Evolutionary conservation across 345 rosid genomes (phyloP), one percentile per base, ranked within the genome.

Genomic region (Raphanus sativus): DNA sequence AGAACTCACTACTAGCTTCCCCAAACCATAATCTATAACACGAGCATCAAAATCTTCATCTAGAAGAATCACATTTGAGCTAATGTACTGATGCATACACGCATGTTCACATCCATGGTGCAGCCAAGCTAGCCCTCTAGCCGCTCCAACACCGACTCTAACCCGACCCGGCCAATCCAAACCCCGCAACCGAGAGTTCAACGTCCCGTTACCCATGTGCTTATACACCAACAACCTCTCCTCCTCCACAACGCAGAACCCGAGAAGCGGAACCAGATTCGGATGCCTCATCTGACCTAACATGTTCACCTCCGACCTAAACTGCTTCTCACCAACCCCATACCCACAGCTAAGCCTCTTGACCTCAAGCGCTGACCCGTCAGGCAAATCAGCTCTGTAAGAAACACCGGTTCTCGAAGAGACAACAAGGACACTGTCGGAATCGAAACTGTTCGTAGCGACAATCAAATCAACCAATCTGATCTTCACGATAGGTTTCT

Each of bases 111-210:
- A 83, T n/a, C 87, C 89, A 65, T 83, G 87, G 73, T 89, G 89
- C 42, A 89, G 74, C 92, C 90, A 89, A 70, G 88, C 90, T 25
- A 87, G 70, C 5, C 92, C 92, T 81, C 88, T 77, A 8, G 90
- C 87, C 0, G 89, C 87, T 52, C 92, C 90, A 16, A 86, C 69
- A 24, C 86, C 84, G 33, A 88, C 79, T 48, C 77, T 80, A 61
- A 87, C 75, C 86, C 90, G 85, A 16, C 70, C 42, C 1, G 82
- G 80, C 92, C 92, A 89, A 59, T 89, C 87, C 66, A 86, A 56
- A 12, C 65, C 69, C 17, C 80, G 86, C 29, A 88, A 59, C 56
- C 60, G 84, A 64, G 86, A 81, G 61, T 71, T 81, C 76, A 88
- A 50, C 6, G 90, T 84, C 13, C 86, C 92, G 68, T 84, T 83